A percentile compares a stretch with the other conserved stretches of the same genome.
Conservation (phyloP, 129 eudicot genomes). For the Ambrosia trifida region DNA sequence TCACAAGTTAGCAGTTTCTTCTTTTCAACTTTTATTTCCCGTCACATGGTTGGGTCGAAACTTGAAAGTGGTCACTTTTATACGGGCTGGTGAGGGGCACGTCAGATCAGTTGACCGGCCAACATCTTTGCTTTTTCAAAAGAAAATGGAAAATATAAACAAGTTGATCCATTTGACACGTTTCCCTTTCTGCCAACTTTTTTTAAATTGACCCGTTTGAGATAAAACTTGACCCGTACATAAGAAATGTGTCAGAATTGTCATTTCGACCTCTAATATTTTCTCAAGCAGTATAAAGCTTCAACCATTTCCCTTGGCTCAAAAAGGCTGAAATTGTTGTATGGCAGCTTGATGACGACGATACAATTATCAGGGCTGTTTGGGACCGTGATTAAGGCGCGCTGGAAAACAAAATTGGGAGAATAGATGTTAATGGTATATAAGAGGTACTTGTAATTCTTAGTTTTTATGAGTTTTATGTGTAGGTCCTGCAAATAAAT, state of each 20-base stretch:
- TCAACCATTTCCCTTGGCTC: neutral
- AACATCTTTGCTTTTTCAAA: neutral
- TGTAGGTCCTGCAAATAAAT: neutral
- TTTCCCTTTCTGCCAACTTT: neutral
- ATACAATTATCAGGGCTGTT: slow-evolving; percentile 1
- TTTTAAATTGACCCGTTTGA: neutral
- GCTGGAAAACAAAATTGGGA: slow-evolving; percentile 6
- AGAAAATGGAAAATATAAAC: neutral
- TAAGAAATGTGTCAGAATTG: neutral
- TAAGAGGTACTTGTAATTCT: slow-evolving; percentile 1
- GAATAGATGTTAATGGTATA: slow-evolving; percentile 20
- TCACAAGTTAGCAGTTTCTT: slow-evolving; percentile 18
- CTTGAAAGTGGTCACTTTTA: neutral
- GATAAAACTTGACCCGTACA: neutral
- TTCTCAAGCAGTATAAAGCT: slow-evolving; percentile 1
- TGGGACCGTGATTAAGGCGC: slow-evolving; percentile 10
- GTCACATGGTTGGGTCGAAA: neutral
- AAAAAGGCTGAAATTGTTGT: slow-evolving; percentile 3
- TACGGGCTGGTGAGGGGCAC: neutral
- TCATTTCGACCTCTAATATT: neutral
- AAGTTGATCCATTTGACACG: neutral
- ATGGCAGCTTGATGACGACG: slow-evolving; percentile 16
- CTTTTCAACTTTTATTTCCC: neutral
- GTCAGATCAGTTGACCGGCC: neutral
- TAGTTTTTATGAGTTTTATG: neutral